Base-by-base conservation (phyloP, 2,329 filamentous ascomycete genomes). In the Chalara sp. region DNA sequence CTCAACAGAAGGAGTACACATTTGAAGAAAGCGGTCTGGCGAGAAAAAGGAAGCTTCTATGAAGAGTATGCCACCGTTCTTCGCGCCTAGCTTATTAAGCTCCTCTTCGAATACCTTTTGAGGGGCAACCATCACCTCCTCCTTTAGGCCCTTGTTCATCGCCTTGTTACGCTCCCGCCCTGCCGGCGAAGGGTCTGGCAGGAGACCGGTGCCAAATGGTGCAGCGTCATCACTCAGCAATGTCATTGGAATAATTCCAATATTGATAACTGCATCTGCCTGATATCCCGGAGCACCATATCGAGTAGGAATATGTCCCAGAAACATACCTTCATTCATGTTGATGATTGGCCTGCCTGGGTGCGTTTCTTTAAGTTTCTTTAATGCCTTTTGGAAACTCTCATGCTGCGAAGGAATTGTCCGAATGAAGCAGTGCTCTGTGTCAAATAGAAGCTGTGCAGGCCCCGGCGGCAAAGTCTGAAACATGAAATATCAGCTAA, bases 221-320 rank as follows among this genome's bases (percentile, higher is more conserved):
- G 65, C 67, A 4, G 65, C 61, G 49, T 70, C 68, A 46, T 65
- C 61, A 53, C 72, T 72, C 0, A 56, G 56, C 1, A 64, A 58
- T 3, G 62, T 12, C 8, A 73, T 59, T 21, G 70, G 64, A 11
- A 66, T 50, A 5, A 68, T 56, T 37, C 70, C 66, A 32, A 76
- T 61, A n/a, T 65, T 68, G 52, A 78, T 62, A 10, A 63, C 60
- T 63, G 70, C 13, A 64, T 63, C 11, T 46, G 62, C 49, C 53
- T 55, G 53, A 61, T 75, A 21, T 63, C 73, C 57, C 55, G 63
- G 11, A 62, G 72, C 49, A 69, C 70, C 70, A 40, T 66, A 58
- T 5, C 60, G 53, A 45, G 71, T 64, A 0, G 72, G 68, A 1
- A 66, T 54, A 8, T 64, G 54, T 0, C 69, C 72, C 46, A 67